A percentile compares a stretch with the other conserved stretches of the same genome.
phyloP scores from a whole-genome alignment of 1,284 basidiomycete genomes.

The Tilletia walkeri region DNA sequence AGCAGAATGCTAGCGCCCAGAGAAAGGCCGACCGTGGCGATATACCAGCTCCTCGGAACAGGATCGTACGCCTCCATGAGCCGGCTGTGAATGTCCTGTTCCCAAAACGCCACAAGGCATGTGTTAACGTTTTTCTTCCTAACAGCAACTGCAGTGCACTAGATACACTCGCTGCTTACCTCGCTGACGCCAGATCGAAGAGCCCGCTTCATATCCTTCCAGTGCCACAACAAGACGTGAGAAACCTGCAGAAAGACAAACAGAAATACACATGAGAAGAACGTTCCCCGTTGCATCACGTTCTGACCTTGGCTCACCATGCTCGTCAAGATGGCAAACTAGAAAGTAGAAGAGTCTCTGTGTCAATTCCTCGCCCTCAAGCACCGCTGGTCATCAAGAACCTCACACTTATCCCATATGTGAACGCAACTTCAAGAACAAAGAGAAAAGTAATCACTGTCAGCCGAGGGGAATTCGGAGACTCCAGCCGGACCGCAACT shows the following conservation, averaged over 20 bases:
- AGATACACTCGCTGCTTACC: conserved; percentile 15
- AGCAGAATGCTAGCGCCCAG: conserved; percentile 57
- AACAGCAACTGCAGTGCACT: no score
- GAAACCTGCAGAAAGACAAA: conserved; percentile 40
- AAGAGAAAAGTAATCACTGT: neutral
- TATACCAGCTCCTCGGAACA: conserved; percentile 53
- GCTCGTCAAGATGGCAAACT: conserved; percentile 59
- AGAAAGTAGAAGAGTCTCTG: neutral
- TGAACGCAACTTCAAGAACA: conserved; percentile 13
- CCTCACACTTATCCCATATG: conserved; percentile 18
- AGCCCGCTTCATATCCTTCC: conserved; percentile 59
- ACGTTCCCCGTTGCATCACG: neutral
- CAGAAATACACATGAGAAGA: neutral
- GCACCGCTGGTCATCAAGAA: neutral
- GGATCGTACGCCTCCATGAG: conserved; percentile 52
- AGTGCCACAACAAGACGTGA: conserved; percentile 61
- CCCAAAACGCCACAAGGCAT: conserved; percentile 13
- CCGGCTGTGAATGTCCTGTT: conserved; percentile 53
- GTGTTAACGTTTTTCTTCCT: no score
- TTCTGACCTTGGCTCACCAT: conserved; percentile 33
- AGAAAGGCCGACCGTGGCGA: conserved; percentile 41
- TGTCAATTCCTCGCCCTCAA: neutral
- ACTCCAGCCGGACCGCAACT: neutral
- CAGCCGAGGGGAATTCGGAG: neutral
- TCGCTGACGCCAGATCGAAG: conserved; percentile 53